Base-by-base conservation (phyloP, 768 basidiomycete genomes). In the Termitomyces sp. region DNA sequence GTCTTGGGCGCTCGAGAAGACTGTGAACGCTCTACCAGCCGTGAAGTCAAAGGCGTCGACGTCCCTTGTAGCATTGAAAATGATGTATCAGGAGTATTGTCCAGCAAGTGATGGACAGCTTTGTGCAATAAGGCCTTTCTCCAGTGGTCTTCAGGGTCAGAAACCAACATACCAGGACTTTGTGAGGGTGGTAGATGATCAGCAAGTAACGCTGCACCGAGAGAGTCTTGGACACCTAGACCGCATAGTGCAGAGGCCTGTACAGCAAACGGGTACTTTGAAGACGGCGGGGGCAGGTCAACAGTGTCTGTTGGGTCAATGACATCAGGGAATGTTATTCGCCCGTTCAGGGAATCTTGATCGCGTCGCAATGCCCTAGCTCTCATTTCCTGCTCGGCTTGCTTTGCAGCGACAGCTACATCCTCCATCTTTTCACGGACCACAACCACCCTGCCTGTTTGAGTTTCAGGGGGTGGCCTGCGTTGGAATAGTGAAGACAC, bases 291-390 rank as follows among this genome's bases (percentile, higher is more conserved):
- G 0, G 91, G 91, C 35, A 92, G 67, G 66, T 93, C 91, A 36
- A 93, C 90, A 26, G 80, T 81, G 65, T 92, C 92, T 26, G 91
- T 93, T 12, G 91, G 91, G 71, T 93, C 91, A 63, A 92, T 85
- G 54, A 88, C 77, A 64, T 84, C 68, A 66, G 83, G 79, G 61
- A 79, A 69, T 20, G 67, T 62, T 53, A 69, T 64, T 58, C 70
- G 68, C 59, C 71, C 72, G n/a, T n/a, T n/a, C n/a, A n/a, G n/a
- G n/a, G n/a, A n/a, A n/a, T n/a, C n/a, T n/a, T n/a, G n/a, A n/a
- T n/a, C n/a, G n/a, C n/a, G n/a, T n/a, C n/a, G n/a, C n/a, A n/a
- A n/a, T n/a, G n/a, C n/a, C n/a, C n/a, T n/a, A n/a, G n/a, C n/a
- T n/a, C n/a, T n/a, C n/a, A n/a, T n/a, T n/a, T n/a, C n/a, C n/a